Evolutionary conservation across 805 yeast species (phyloP).

Genomic region (Myxozyma neotropica): DNA sequence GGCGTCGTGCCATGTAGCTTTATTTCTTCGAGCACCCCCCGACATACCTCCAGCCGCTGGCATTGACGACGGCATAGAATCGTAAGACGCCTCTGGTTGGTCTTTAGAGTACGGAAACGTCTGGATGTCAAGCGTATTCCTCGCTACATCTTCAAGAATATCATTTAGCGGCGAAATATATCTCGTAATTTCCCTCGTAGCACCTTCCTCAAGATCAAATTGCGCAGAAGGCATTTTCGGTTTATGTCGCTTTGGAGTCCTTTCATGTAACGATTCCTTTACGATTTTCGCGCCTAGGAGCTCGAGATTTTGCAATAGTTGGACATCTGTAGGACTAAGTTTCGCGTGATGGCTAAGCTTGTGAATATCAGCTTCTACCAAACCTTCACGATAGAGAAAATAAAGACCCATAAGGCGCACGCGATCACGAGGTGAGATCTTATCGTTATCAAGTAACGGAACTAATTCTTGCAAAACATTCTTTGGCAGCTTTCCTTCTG

Average conservation of each 20-base stretch:
- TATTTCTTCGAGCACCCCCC: constrained; percentile 14
- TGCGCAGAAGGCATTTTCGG: background rate
- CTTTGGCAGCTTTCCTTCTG: constrained; percentile 63
- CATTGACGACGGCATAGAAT: background rate
- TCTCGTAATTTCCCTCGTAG: constrained; percentile 49
- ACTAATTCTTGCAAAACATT: constrained; percentile 65
- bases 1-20: constrained; percentile 31
- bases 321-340: constrained; percentile 49
- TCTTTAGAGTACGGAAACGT: constrained; percentile 76
- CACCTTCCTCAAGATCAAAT: background rate
- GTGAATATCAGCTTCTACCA: constrained; percentile 69
- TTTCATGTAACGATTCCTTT: constrained; percentile 45
- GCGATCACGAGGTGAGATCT: constrained; percentile 60
- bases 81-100: constrained; percentile 54
- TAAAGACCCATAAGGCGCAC: constrained; percentile 74
- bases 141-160: constrained; percentile 56
- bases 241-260: constrained; percentile 47
- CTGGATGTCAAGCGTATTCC: constrained; percentile 54
- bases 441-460: constrained; percentile 48
- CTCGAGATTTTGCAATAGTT: constrained; percentile 60
- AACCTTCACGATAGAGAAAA: constrained; percentile 78
- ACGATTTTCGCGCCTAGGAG: constrained; percentile 60
- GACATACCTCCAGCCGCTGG: constrained; percentile 3
- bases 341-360: constrained; percentile 64
- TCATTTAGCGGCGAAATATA: constrained; percentile 69